These are phyloP conservation scores for Ogataea angusta DNA, from an alignment of 805 yeast species.

Conservation along the genomic window DNA sequence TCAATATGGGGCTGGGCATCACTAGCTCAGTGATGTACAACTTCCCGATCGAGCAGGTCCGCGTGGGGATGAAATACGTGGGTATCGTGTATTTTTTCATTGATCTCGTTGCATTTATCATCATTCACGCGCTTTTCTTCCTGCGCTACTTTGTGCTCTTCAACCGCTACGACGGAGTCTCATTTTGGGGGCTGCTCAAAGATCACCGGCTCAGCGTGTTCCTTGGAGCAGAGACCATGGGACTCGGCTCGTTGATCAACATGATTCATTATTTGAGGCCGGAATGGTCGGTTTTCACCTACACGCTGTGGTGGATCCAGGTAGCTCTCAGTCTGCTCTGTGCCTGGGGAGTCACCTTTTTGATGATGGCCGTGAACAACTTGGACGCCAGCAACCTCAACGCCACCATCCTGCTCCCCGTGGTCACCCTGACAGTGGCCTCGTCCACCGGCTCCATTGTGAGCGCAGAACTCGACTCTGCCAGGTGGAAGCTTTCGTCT, in stretches of 20 bases:
- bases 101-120: conserved; percentile 46
- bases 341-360: conserved; percentile 59
- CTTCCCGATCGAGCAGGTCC: conserved; percentile 59
- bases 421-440: conserved; percentile 77
- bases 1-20: conserved; percentile 86
- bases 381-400: conserved; percentile 41
- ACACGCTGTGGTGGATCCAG: conserved; percentile 74
- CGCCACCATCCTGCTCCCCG: conserved; percentile 63
- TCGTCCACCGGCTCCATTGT: conserved; percentile 68
- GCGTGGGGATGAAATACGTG: conserved; percentile 31
- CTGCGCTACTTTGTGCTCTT: conserved; percentile 38
- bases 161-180: conserved; percentile 18
- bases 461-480: conserved; percentile 32
- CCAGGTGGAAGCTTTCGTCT: conserved; percentile 45
- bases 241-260: conserved; percentile 61
- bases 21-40: conserved; percentile 55
- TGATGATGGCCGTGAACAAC: conserved; percentile 38
- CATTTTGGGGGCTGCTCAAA: conserved; percentile 30
- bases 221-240: conserved; percentile 83
- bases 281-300: conserved; percentile 47
- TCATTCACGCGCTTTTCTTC: conserved; percentile 40
- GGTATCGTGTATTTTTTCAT: conserved; percentile 64
- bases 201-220: conserved; percentile 53
- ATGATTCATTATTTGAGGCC: conserved; percentile 43
- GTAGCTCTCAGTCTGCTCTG: conserved; percentile 50